phyloP scores from a whole-genome alignment of 2,329 filamentous ascomycete genomes.

The Aspergillus thermomutatus region DNA sequence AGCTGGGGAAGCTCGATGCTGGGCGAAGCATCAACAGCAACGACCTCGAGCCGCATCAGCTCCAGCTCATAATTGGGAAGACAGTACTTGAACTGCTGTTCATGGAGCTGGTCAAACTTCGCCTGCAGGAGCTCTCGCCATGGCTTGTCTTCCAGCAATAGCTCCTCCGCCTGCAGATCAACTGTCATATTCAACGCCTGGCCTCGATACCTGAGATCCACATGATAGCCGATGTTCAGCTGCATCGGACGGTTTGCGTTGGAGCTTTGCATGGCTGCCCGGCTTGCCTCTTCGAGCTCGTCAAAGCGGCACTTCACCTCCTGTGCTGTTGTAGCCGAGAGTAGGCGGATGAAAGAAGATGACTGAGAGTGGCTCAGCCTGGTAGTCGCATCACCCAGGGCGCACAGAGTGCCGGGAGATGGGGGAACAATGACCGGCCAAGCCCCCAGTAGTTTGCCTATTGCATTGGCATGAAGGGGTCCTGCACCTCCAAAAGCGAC shows the following conservation, averaged over 20 bases:
- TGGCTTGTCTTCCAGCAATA: slow-evolving; percentile 24
- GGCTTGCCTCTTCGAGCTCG: slow-evolving; percentile 36
- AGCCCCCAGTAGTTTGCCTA: slow-evolving; percentile 49
- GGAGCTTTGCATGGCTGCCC: slow-evolving; percentile 38
- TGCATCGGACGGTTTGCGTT: slow-evolving; percentile 6
- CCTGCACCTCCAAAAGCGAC: slow-evolving; percentile 52
- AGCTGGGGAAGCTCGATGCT: slow-evolving; percentile 38
- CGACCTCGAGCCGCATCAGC: slow-evolving; percentile 47
- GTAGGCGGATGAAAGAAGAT: slow-evolving; percentile 43
- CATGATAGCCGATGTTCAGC: slow-evolving; percentile 36
- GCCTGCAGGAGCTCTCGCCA: slow-evolving; percentile 33
- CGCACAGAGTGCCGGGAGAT: slow-evolving; percentile 49
- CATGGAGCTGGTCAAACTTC: slow-evolving; percentile 43
- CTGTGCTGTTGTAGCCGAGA: slow-evolving; percentile 33
- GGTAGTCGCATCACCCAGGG: slow-evolving; percentile 50
- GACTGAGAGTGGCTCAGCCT: slow-evolving; percentile 49
- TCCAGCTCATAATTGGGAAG: slow-evolving; percentile 46
- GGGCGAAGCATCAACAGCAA: slow-evolving; percentile 43
- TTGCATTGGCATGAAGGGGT: slow-evolving; percentile 50
- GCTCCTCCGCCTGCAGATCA: slow-evolving; percentile 33
- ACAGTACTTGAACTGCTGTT: slow-evolving; percentile 47
- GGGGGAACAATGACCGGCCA: slow-evolving; percentile 54
- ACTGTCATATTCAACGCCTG: slow-evolving; percentile 42
- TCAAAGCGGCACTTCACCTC: slow-evolving; percentile 35
- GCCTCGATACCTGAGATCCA: slow-evolving; percentile 49